phyloP scores from a whole-genome alignment of 495 filamentous ascomycete species.

The Lophiostoma macrostomum region DNA sequence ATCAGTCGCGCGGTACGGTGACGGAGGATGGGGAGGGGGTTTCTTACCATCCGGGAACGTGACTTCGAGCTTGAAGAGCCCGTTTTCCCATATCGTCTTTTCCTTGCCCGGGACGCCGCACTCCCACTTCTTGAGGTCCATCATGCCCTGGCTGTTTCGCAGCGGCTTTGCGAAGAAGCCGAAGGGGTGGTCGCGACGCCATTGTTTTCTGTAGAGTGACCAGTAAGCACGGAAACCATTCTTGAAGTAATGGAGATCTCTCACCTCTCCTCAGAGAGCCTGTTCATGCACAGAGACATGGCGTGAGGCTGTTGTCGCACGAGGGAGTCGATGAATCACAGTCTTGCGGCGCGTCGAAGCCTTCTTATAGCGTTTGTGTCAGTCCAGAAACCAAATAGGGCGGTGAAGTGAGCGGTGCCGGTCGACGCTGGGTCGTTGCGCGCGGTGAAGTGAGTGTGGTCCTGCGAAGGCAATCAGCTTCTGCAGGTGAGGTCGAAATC shows the following conservation, averaged over 20 bases:
- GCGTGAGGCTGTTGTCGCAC: conserved; percentile 11
- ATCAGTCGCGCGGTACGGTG: conserved; percentile 1
- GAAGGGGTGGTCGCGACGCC: conserved; percentile 94
- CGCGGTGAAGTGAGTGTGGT: no score
- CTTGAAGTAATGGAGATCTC: not conserved
- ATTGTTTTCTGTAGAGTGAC: conserved; percentile 71
- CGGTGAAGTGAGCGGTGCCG: no score
- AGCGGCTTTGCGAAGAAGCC: conserved; percentile 92
- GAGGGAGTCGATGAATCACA: no score
- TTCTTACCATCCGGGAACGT: conserved; percentile 89
- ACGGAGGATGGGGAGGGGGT: not conserved
- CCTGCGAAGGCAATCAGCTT: no score
- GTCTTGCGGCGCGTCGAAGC: no score
- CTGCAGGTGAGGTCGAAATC: no score
- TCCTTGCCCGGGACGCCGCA: conserved; percentile 95
- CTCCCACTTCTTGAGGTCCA: conserved; percentile 94
- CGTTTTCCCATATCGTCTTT: conserved; percentile 94
- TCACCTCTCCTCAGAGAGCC: conserved; percentile 88
- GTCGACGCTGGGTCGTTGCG: no score
- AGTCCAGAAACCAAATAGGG: no score
- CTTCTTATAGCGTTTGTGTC: no score
- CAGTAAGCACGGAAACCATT: no score
- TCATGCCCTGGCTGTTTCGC: conserved; percentile 71
- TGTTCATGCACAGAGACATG: conserved; percentile 88
- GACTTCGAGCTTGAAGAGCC: conserved; percentile 89